phyloP scores from a whole-genome alignment of 352 stramenopile genomes.

The Saprolegnia parasitica region DNA sequence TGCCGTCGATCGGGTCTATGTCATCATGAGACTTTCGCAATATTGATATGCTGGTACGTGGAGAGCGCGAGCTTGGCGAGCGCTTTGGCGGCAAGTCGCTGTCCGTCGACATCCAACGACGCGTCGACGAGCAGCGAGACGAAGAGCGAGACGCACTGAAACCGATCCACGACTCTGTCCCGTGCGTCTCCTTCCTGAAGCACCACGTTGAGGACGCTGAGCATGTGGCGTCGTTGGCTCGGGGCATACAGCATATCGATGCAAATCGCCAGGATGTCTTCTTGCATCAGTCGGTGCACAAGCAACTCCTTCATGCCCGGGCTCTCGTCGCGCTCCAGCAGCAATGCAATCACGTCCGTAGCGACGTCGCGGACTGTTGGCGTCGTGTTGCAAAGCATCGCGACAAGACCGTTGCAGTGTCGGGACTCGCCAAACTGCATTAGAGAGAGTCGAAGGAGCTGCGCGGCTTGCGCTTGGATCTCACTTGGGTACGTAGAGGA shows the following conservation, averaged over 20 bases:
- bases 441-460: too few species aligned
- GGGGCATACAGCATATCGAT: slow-evolving; percentile 8
- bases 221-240: not conserved
- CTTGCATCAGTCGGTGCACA: not conserved
- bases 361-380: too few species aligned
- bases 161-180: slow-evolving; percentile 49
- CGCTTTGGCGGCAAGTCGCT: slow-evolving; percentile 9
- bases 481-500: too few species aligned
- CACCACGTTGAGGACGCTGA: not conserved
- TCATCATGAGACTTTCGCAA: not conserved
- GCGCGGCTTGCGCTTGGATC: too few species aligned
- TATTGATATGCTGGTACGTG: not conserved
- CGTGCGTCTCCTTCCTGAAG: slow-evolving; percentile 15
- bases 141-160: slow-evolving; percentile 42
- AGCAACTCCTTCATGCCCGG: not conserved
- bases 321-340: not conserved
- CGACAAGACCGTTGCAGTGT: too few species aligned
- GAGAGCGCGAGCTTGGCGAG: slow-evolving; percentile 25
- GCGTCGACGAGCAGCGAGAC: slow-evolving; percentile 12
- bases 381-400: too few species aligned
- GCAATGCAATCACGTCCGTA: too few species aligned
- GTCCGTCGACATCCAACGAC: not conserved
- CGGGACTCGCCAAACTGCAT: too few species aligned
- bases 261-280: not conserved
- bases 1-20: not conserved